Evolutionary conservation across 306 rosid genomes (phyloP), one percentile per base, ranked within the genome.

Genomic region (Gastrolobium villosum): DNA sequence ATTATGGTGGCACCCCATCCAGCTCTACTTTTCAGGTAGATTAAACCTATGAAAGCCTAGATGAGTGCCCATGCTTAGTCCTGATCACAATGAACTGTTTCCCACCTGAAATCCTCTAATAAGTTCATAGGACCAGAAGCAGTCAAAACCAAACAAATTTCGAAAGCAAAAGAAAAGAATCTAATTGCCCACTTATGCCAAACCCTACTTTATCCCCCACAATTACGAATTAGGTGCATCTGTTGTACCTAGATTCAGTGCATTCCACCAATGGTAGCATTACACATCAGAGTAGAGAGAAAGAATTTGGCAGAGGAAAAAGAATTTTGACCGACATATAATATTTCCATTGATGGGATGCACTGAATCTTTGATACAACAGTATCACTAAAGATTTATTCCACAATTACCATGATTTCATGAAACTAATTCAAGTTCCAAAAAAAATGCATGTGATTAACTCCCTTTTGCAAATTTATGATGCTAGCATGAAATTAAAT

Each of bases 171-270:
- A 9, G 34, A 37, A 41, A 73, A 57, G 49, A 8, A 20, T 20
- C 26, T 20, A 63, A 35, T 30, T 60, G 31, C 65, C 81, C 78
- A 81, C 81, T 46, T 46, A 13, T 65, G 77, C 73, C 77, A 65
- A 84, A 70, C 80, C 81, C 82, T 81, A 80, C 65, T 39, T 74
- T 61, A 30, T 43, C 44, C 57, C n/a, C n/a, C n/a, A n/a, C n/a
- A n/a, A n/a, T n/a, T n/a, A n/a, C n/a, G n/a, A n/a, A n/a, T n/a
- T n/a, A n/a, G n/a, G n/a, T n/a, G n/a, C n/a, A n/a, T n/a, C n/a
- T n/a, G n/a, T n/a, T n/a, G n/a, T n/a, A n/a, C n/a, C n/a, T n/a
- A n/a, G n/a, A n/a, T n/a, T n/a, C n/a, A n/a, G n/a, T n/a, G n/a
- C n/a, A n/a, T n/a, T n/a, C n/a, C n/a, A n/a, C n/a, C n/a, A n/a